A percentile compares a stretch with the other conserved stretches of the same genome.
Conservation (phyloP, 1,284 basidiomycete species). For the Mycosarcoma mackinlayi region DNA sequence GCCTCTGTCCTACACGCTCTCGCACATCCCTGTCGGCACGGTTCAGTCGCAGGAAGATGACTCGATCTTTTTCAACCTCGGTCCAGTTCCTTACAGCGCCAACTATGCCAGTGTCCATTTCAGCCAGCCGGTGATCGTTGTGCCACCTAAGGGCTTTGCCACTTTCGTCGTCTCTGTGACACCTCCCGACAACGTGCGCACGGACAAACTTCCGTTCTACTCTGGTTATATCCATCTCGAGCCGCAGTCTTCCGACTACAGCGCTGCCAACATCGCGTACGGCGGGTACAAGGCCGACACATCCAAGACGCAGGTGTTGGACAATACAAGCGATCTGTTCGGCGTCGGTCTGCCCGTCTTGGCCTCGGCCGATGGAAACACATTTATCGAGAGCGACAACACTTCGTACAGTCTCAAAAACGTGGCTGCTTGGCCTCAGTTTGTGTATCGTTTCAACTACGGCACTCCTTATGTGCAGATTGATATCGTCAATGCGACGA, state of each 20-base stretch:
- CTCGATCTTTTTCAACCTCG: constrained; percentile 62
- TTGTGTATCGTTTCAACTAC: constrained; percentile 47
- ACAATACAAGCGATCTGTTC: constrained; percentile 49
- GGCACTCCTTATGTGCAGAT: constrained; percentile 46
- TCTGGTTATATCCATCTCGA: constrained; percentile 74
- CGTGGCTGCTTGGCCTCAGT: constrained; percentile 29
- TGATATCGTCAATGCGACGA: constrained; percentile 39
- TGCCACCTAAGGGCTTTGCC: constrained; percentile 67
- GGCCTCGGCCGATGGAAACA: constrained; percentile 18
- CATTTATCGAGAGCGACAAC: constrained; percentile 34
- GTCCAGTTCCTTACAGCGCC: constrained; percentile 73
- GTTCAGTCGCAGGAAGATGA: constrained; percentile 65
- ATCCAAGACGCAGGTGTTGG: constrained; percentile 40
- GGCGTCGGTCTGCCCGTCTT: constrained; percentile 48
- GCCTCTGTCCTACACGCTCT: constrained; percentile 52
- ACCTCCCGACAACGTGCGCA: constrained; percentile 71
- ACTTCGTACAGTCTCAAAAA: constrained; percentile 38
- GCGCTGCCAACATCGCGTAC: constrained; percentile 48
- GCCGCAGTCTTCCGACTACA: constrained; percentile 25
- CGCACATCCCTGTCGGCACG: constrained; percentile 57
- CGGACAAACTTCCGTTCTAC: constrained; percentile 73
- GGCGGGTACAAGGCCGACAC: constrained; percentile 43
- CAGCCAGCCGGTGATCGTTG: constrained; percentile 66
- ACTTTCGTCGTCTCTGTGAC: constrained; percentile 68
- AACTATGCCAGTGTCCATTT: constrained; percentile 71